Base-by-base conservation (phyloP, 306 rosid species). In the Biancaea sappan region DNA sequence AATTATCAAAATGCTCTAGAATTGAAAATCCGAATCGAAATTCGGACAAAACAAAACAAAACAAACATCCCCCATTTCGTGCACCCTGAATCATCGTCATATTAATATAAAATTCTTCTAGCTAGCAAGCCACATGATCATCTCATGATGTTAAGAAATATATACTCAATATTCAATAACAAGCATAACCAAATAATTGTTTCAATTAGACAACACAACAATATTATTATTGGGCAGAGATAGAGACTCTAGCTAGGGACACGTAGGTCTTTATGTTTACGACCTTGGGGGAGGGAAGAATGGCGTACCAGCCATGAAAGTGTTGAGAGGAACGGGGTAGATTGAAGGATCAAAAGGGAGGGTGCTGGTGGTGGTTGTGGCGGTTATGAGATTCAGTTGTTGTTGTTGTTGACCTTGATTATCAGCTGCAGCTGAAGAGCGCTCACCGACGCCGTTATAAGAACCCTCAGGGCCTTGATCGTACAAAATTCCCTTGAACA, bases 301-400 rank as follows among this genome's bases (percentile, higher is more conserved):
- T 80, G 88, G 99, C 98, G 98, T 95, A 92, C 99, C 99, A 77
- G 99, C 93, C 93, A 92, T 81, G 85, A 88, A 95, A 21, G 97
- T 95, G 57, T 88, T 95, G 47, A 95, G 72, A 0, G 97, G 91
- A 73, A 97, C 69, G 7, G 96, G 90, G 73, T 88, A 95, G 46
- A 95, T 75, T 2, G 93, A 81, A 51, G 96, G 81, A 40, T 95
- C 96, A 59, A 81, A 82, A 12, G 84, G 75, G 46, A 65, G 88
- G 50, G 70, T 47, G 51, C 73, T 14, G 16, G 82, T 16, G 14
- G 73, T 51, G 18, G 76, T 25, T 31, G 86, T 8, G 7, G 77
- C 80, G 0, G 86, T 81, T 18, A 88, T 76, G 37, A 88, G 88
- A 68, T 74, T 79, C 1, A 87, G 88, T 11, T 84, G 90, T 28